Conservation (phyloP, 78 protist genomes). For the Chrysochromulina tobinii region DNA sequence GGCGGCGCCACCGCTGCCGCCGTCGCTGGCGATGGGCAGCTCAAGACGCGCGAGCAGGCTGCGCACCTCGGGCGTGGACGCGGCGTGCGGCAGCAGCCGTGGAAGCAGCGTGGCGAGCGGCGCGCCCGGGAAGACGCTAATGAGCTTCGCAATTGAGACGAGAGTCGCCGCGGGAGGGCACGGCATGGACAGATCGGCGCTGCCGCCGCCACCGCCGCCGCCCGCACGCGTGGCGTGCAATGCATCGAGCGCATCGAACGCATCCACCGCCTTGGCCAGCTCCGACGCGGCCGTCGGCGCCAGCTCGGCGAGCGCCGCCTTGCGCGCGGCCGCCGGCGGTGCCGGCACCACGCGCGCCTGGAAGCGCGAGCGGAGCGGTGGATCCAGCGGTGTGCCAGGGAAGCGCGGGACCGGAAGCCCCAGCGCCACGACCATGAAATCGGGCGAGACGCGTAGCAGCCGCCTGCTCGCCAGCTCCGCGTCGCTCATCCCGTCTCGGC, state of each 20-base stretch:
- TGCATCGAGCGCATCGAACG: no score
- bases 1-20: not conserved
- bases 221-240: no score
- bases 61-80: not conserved
- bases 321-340: not conserved
- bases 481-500: not conserved
- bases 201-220: no score
- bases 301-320: not conserved
- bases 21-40: not conserved
- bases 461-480: slow-evolving; percentile 40
- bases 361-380: slow-evolving; percentile 83
- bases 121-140: no score
- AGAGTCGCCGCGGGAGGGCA: no score
- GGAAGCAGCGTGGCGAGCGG: no score
- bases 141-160: no score
- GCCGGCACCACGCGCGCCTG: slow-evolving; percentile 26
- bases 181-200: no score
- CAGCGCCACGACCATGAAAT: slow-evolving; percentile 76
- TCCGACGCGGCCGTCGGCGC: not conserved
- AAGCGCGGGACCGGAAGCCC: slow-evolving; percentile 74
- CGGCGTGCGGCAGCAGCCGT: no score
- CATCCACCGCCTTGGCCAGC: not conserved
- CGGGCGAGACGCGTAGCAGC: slow-evolving; percentile 50
- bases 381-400: slow-evolving; percentile 78
- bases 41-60: not conserved